phyloP scores from a whole-genome alignment of 192 early-diverging fungal genomes.

The Entophlyctis helioformis region DNA sequence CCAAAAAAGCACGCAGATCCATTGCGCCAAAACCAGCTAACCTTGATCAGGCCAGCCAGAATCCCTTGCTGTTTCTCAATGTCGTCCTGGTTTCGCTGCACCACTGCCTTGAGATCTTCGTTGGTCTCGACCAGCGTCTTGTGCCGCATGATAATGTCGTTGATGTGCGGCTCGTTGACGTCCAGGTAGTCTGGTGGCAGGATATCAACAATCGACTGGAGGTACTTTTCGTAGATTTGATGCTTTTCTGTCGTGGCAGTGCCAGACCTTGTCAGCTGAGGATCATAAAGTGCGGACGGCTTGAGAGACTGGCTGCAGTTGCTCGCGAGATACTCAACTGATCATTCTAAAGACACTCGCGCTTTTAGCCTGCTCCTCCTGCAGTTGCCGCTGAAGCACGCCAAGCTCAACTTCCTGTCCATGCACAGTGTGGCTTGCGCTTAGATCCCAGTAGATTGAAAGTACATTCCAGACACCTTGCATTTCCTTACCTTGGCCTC shows the following conservation, averaged over 20 bases:
- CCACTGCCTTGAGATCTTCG: conserved; percentile 30
- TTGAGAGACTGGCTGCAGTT: too few relatives aligned
- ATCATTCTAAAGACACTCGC: conserved; percentile 30
- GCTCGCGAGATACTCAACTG: too few relatives aligned
- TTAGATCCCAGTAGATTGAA: too few relatives aligned
- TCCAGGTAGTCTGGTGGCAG: conserved; percentile 48
- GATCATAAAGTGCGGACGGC: too few relatives aligned
- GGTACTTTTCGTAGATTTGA: conserved; percentile 41
- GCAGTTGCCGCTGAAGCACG: conserved; percentile 21
- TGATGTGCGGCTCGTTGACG: conserved; percentile 51
- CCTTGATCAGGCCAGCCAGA: conserved; percentile 35
- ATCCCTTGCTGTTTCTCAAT: conserved; percentile 29
- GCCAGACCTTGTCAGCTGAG: too few relatives aligned
- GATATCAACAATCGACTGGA: conserved; percentile 43
- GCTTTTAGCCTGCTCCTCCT: conserved; percentile 27
- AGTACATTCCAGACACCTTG: too few relatives aligned
- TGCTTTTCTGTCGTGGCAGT: conserved; percentile 43
- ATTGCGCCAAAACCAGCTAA: conserved; percentile 1
- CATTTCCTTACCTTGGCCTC: conserved; percentile 31
- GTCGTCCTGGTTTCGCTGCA: conserved; percentile 29
- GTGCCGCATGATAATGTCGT: conserved; percentile 48
- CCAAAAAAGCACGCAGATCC: neutral
- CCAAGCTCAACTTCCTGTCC: conserved; percentile 37
- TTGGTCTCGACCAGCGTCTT: conserved; percentile 50
- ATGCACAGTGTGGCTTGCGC: too few relatives aligned